Conservation (phyloP, 2,329 filamentous ascomycete species). For the Epichloe amarillans region DNA sequence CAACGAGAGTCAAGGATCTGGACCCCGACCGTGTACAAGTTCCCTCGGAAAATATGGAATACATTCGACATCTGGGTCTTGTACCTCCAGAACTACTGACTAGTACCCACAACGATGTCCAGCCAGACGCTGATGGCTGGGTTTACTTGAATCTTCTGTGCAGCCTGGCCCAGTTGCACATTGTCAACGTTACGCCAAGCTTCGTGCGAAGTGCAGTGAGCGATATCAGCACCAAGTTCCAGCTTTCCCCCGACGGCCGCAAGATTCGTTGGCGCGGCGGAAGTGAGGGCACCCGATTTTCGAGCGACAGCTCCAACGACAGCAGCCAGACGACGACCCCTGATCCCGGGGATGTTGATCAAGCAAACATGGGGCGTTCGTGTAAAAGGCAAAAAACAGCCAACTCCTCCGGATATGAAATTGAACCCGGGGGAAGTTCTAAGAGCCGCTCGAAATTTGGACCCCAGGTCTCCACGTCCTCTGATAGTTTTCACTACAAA, state of each 20-base stretch:
- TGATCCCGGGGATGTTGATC: conserved; percentile 35
- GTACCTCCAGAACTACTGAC: conserved; percentile 42
- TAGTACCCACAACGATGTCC: conserved; percentile 30
- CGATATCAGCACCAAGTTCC: conserved; percentile 60
- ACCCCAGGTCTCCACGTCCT: conserved; percentile 24
- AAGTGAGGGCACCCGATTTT: conserved; percentile 47
- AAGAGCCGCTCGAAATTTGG: conserved; percentile 28
- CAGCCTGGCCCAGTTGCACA: conserved; percentile 74
- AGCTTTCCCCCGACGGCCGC: conserved; percentile 63
- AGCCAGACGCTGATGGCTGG: conserved; percentile 59
- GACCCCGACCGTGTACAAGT: conserved; percentile 67
- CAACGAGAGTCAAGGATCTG: conserved; percentile 62
- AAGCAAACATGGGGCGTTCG: conserved; percentile 26
- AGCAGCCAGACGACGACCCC: conserved; percentile 31
- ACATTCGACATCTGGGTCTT: conserved; percentile 62
- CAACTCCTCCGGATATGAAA: conserved; percentile 21
- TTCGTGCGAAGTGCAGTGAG: conserved; percentile 62
- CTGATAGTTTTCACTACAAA: conserved; percentile 47
- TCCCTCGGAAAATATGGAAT: conserved; percentile 65
- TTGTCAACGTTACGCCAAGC: conserved; percentile 66
- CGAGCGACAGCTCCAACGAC: conserved; percentile 46
- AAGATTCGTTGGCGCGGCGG: conserved; percentile 73
- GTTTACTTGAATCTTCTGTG: conserved; percentile 70
- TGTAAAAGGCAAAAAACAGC: conserved; percentile 33
- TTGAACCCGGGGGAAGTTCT: conserved; percentile 20